phyloP scores from a whole-genome alignment of 1,284 basidiomycete genomes.

The Cerioporus squamosus region DNA sequence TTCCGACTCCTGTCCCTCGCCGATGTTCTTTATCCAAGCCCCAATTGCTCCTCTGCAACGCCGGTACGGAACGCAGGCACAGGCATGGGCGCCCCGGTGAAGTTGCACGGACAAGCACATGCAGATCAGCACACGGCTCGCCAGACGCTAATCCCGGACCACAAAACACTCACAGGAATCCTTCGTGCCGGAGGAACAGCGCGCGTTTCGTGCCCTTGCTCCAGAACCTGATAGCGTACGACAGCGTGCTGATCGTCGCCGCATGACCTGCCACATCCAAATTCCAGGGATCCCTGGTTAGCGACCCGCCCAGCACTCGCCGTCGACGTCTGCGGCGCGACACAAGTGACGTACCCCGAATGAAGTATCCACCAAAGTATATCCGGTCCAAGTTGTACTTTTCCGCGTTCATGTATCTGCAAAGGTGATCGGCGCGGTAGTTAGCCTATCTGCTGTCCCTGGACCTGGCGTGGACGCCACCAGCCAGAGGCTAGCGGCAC shows the following conservation, averaged over 20 bases:
- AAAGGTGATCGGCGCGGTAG: neutral
- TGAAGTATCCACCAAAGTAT: slow-evolving; percentile 99
- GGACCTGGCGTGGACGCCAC: neutral
- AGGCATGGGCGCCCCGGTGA: too few relatives aligned
- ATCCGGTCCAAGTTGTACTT: slow-evolving; percentile 97
- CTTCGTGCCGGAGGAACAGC: slow-evolving; percentile 96
- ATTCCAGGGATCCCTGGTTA: neutral
- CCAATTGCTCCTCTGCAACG: slow-evolving; percentile 80
- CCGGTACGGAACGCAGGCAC: neutral
- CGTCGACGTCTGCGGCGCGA: slow-evolving; percentile 11
- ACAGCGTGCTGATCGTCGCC: slow-evolving; percentile 96
- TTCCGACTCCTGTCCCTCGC: slow-evolving; percentile 25
- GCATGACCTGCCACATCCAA: slow-evolving; percentile 73
- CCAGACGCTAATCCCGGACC: neutral
- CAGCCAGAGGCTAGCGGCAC: neutral
- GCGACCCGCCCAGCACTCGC: neutral
- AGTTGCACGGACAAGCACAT: neutral
- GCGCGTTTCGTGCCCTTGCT: slow-evolving; percentile 97
- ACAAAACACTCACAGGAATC: slow-evolving; percentile 81
- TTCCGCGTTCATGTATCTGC: slow-evolving; percentile 98
- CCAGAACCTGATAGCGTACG: slow-evolving; percentile 99
- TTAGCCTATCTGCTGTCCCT: neutral
- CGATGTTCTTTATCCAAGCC: slow-evolving; percentile 95
- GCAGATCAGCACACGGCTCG: slow-evolving; percentile 3
- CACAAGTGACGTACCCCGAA: slow-evolving; percentile 74